These are phyloP conservation scores for Naematelia encephala DNA, from an alignment of 768 basidiomycete species.

Conservation along the genomic window DNA sequence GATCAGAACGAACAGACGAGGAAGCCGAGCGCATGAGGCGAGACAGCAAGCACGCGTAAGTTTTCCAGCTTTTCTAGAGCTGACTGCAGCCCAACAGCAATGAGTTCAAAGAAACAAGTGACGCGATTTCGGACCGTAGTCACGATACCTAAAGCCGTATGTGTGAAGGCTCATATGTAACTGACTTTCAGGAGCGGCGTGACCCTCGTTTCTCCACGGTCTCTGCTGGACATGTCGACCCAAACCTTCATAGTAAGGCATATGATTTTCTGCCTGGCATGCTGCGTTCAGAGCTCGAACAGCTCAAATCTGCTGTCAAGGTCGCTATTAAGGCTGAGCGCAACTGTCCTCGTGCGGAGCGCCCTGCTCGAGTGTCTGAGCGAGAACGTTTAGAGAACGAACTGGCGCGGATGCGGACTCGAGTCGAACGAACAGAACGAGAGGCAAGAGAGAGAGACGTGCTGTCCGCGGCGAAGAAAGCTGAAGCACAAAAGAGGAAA, in stretches of 20 bases:
- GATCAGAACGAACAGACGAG: neutral
- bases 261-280: conserved; percentile 72
- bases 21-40: conserved; percentile 58
- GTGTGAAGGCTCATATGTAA: neutral
- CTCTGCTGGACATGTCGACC: conserved; percentile 63
- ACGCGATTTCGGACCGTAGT: conserved; percentile 68
- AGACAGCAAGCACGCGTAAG: conserved; percentile 81
- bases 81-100: conserved; percentile 66
- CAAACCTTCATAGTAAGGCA: conserved; percentile 63
- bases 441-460: conserved; percentile 71
- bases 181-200: conserved; percentile 49
- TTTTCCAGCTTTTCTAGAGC: conserved; percentile 17
- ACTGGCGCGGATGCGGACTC: conserved; percentile 71
- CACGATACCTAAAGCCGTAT: conserved; percentile 64
- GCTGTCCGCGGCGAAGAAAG: conserved; percentile 57
- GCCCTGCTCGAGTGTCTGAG: conserved; percentile 63
- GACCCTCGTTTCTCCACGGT: conserved; percentile 82
- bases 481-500: conserved; percentile 65
- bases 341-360: conserved; percentile 35
- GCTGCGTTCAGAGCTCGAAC: conserved; percentile 63
- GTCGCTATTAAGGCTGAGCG: conserved; percentile 60
- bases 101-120: conserved; percentile 81
- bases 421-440: conserved; percentile 67
- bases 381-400: conserved; percentile 67
- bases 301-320: conserved; percentile 64